Evolutionary conservation across 169 alveolate genomes (phyloP).

Genomic region (Eimeria sp.): DNA sequence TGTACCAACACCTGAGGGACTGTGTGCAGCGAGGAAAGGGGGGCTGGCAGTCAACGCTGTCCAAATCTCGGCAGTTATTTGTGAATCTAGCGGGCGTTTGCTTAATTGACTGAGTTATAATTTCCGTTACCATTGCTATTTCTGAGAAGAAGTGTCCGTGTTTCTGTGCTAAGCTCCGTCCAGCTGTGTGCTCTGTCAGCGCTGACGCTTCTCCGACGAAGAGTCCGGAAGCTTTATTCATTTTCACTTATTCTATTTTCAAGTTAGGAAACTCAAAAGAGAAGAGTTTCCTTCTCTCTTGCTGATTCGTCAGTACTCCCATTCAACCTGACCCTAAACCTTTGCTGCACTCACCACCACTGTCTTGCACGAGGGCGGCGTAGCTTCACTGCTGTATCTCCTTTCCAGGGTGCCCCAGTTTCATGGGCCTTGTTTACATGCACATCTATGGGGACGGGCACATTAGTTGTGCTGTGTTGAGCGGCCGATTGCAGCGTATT

Average conservation of each 20-base stretch:
- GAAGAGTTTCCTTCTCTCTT: not conserved
- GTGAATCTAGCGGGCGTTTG: not conserved
- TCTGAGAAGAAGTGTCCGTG: not conserved
- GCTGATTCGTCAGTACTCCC: not conserved
- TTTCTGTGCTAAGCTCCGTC: not conserved
- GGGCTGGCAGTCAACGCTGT: conserved; percentile 15
- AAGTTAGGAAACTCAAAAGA: not conserved
- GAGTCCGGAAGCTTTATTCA: not conserved
- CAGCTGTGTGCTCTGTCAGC: not conserved
- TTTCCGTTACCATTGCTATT: no score
- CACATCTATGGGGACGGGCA: not conserved
- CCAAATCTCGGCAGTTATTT: not conserved
- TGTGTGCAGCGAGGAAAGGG: not conserved
- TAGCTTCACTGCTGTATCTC: no score
- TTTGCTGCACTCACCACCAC: not conserved
- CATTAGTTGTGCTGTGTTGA: not conserved
- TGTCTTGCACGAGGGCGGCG: no score
- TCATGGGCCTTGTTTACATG: not conserved
- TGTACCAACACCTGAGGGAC: not conserved
- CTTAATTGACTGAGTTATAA: not conserved
- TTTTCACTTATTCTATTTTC: not conserved
- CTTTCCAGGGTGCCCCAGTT: no score
- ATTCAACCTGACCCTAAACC: not conserved
- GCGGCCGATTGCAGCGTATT: not conserved
- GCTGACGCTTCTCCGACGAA: not conserved